Evolutionary conservation across 2,329 filamentous ascomycete species (phyloP), one percentile per base, ranked within the genome.

Genomic region (Fusarium sp.): DNA sequence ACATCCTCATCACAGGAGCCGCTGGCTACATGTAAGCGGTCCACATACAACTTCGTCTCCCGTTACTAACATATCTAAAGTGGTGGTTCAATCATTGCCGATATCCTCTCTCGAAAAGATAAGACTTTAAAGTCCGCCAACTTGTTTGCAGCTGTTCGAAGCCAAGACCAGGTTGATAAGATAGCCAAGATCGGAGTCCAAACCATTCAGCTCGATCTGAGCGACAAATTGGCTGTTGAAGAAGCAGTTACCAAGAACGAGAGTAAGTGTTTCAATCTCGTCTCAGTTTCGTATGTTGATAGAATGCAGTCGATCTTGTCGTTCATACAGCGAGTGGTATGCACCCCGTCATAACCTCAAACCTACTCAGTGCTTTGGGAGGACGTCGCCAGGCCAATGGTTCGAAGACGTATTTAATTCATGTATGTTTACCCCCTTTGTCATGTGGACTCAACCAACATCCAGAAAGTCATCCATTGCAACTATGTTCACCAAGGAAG

Each of bases 31-130:
- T 81, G 79, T 63, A 44, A 47, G 29, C 44, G 18, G 24, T 3
- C 2, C 3, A n/a, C 66, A 12, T 56, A 18, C 6, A 4, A 8
- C 10, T 8, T 4, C 8, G 5, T 9, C 30, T 22, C 29, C 10
- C 18, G 34, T 38, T 22, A 8, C 20, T 64, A 27, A 69, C 58
- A 27, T 5, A 2, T 15, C 20, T 32, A 16, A 43, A 80, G 79
- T 5, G 79, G 81, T 16, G 81, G 81, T 18, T 80, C 80, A 25
- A 44, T 82, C 25, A 40, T 82, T 25, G 75, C 79, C 1, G 75
- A 80, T 38, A 70, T 82, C 9, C 20, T 78, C 6, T 63, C 69
- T 27, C 67, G 70, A 11, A 57, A 48, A 8, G 70, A 69, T 25
- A 60, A 65, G 15, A 60, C 64, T 8, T 44, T 82, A 43, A 75